Evolutionary conservation across 1,139 yeast genomes (phyloP).

Genomic region (Candida pseudoviswanathii): DNA sequence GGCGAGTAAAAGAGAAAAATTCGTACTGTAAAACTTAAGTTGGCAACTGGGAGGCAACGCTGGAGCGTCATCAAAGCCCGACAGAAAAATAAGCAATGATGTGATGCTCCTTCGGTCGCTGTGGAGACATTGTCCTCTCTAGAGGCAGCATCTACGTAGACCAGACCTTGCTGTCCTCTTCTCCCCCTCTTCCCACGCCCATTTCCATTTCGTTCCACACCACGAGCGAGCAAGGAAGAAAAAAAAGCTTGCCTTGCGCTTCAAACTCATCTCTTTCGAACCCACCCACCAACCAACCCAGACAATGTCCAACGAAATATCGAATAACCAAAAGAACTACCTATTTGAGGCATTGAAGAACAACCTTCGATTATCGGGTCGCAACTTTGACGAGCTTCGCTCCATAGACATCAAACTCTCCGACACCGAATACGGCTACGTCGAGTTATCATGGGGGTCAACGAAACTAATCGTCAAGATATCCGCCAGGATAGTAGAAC

Average conservation of each 20-base stretch:
- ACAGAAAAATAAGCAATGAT: too few species aligned
- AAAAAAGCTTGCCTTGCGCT: not conserved
- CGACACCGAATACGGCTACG: slow-evolving; percentile 71
- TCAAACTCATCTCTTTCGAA: not conserved
- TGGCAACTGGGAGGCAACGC: too few species aligned
- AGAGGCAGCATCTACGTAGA: too few species aligned
- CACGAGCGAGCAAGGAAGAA: not conserved
- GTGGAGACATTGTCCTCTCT: too few species aligned
- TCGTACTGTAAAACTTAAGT: not conserved
- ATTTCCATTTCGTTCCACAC: too few species aligned
- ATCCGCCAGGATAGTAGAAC: slow-evolving; percentile 77
- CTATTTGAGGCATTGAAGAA: slow-evolving; percentile 63
- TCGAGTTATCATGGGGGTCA: slow-evolving; percentile 72
- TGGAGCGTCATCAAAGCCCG: too few species aligned
- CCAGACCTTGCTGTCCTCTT: not conserved
- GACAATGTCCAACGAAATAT: slow-evolving; percentile 42
- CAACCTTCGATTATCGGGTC: slow-evolving; percentile 68
- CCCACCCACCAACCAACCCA: not conserved
- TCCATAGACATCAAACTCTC: slow-evolving; percentile 65
- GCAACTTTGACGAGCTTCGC: slow-evolving; percentile 65
- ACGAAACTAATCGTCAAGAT: slow-evolving; percentile 78
- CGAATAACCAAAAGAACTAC: slow-evolving; percentile 65
- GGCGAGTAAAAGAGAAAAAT: not conserved
- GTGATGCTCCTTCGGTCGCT: too few species aligned
- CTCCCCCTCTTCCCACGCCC: not conserved